These are phyloP conservation scores for Cystobasidiaceae sp. DNA, from an alignment of 1,284 basidiomycete genomes.

Conservation along the genomic window DNA sequence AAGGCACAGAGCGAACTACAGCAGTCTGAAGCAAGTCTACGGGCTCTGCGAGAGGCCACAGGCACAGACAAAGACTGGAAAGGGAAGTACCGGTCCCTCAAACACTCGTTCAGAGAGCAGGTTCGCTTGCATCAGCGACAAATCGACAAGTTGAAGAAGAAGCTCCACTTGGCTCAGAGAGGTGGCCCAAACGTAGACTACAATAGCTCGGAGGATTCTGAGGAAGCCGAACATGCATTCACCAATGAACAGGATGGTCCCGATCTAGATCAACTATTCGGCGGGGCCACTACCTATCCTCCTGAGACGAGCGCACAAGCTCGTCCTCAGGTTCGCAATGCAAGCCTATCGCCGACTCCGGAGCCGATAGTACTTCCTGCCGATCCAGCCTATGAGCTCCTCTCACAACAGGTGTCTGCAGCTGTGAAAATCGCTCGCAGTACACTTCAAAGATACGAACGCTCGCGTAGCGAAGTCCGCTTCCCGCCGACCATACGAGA, in stretches of 20 bases:
- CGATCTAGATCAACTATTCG: too few species aligned
- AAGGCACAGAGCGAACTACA: slow-evolving; percentile 1
- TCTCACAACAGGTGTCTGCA: neutral
- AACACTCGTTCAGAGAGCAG: neutral
- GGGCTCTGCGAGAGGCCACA: neutral
- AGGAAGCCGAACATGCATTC: too few species aligned
- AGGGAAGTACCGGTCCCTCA: neutral
- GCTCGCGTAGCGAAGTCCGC: too few species aligned
- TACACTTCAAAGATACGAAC: neutral
- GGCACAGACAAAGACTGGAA: neutral
- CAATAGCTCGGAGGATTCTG: neutral
- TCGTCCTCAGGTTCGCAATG: neutral
- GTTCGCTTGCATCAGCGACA: neutral
- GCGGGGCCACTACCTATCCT: too few species aligned
- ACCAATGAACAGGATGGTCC: too few species aligned
- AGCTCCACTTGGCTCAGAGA: neutral
- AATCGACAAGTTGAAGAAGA: slow-evolving; percentile 7
- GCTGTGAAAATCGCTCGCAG: too few species aligned
- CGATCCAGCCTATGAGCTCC: neutral
- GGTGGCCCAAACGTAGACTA: neutral
- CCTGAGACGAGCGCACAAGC: neutral
- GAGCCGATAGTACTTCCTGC: neutral
- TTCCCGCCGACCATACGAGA: slow-evolving; percentile 6
- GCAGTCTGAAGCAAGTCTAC: neutral
- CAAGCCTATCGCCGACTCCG: neutral